Conservation (phyloP, 345 rosid genomes). For the Populus simonii region DNA sequence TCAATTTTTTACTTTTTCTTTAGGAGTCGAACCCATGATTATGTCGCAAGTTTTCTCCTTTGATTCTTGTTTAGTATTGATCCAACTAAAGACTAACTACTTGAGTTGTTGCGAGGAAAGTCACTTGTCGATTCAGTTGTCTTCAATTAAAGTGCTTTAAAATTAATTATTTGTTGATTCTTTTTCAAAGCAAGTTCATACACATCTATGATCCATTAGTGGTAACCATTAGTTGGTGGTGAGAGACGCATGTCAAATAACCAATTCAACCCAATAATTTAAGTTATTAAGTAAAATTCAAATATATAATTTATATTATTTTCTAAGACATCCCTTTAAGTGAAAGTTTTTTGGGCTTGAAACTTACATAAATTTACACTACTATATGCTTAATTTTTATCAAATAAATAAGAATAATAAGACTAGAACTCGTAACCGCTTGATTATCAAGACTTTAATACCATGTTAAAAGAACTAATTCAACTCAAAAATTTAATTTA, state of each 20-base stretch:
- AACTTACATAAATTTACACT: rapidly evolving
- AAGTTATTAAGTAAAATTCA: too few species aligned
- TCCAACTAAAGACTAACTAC: neutral
- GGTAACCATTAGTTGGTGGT: too few species aligned
- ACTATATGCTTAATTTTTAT: too few species aligned
- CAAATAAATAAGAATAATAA: rapidly evolving
- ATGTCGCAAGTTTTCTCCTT: neutral
- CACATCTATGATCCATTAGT: too few species aligned
- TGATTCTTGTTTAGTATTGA: neutral
- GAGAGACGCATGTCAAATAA: rapidly evolving
- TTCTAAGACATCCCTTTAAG: rapidly evolving
- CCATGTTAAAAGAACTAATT: too few species aligned
- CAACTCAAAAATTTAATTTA: rapidly evolving
- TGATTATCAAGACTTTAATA: rapidly evolving
- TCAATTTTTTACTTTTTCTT: neutral
- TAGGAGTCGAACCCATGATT: neutral
- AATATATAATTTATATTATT: too few species aligned
- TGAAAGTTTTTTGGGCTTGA: rapidly evolving
- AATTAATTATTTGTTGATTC: too few species aligned
- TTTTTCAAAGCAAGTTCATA: too few species aligned
- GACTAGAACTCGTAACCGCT: rapidly evolving
- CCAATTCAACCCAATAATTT: too few species aligned
- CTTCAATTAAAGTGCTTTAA: neutral
- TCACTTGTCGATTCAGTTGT: neutral
- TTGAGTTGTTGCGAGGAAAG: neutral